Percentiles rank a stretch among this genome's conserved stretches.
Evolutionary conservation across 1,284 basidiomycete genomes (phyloP).

Genomic region (Bjerkandera adusta): DNA sequence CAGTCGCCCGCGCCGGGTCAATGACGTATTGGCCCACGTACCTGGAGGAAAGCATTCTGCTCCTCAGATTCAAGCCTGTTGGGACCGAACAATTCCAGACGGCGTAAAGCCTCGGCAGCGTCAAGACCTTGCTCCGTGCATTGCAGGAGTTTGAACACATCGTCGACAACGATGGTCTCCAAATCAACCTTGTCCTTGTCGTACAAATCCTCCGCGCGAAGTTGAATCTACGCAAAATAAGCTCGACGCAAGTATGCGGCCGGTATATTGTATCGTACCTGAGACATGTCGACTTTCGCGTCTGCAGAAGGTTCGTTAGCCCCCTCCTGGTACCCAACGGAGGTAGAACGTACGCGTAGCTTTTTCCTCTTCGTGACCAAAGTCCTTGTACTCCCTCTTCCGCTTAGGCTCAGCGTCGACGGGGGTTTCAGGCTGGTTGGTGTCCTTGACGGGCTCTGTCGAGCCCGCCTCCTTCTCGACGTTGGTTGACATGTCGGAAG

Average conservation of each 20-base stretch:
- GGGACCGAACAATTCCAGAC: constrained; percentile 93
- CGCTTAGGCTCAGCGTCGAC: constrained; percentile 47
- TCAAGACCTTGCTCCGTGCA: constrained; percentile 81
- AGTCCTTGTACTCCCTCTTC: constrained; percentile 92
- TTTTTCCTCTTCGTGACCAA: constrained; percentile 75
- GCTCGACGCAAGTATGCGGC: constrained; percentile 11
- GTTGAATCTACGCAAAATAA: constrained; percentile 61
- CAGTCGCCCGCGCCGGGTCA: constrained; percentile 6
- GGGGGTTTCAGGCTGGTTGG: constrained; percentile 17
- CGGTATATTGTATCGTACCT: constrained; percentile 50
- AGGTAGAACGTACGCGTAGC: constrained; percentile 57
- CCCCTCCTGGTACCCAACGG: constrained; percentile 10
- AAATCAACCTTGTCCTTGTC: constrained; percentile 99
- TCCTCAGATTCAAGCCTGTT: constrained; percentile 94
- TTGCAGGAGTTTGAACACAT: constrained; percentile 95
- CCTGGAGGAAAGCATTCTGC: constrained; percentile 85
- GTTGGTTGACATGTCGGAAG: constrained; percentile 28
- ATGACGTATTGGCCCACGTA: constrained; percentile 29
- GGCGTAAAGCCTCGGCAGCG: constrained; percentile 74
- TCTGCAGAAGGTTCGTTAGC: constrained; percentile 40
- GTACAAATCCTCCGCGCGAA: constrained; percentile 93
- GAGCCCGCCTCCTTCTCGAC: constrained; percentile 34
- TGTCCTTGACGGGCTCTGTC: constrained; percentile 26
- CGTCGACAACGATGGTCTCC: constrained; percentile 95
- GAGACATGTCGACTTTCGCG: constrained; percentile 85